A percentile compares a stretch with the other conserved stretches of the same genome.
Conservation (phyloP, 345 rosid genomes). For the Ceriops decandra region DNA sequence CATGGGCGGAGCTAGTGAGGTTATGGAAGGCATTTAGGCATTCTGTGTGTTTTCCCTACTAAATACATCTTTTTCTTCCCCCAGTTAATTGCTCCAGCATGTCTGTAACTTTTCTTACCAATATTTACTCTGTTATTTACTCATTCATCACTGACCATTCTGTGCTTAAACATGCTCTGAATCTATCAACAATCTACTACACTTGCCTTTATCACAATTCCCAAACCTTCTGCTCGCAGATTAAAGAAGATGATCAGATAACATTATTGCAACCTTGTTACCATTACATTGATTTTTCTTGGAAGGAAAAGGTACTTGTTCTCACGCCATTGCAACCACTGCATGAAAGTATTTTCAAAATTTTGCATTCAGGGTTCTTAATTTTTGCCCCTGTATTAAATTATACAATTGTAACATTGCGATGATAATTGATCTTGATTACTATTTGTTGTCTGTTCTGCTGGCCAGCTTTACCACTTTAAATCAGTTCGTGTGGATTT, state of each 20-base stretch:
- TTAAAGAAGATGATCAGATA: slow-evolving; percentile 65
- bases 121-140: too few relatives aligned
- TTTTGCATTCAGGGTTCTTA: too few relatives aligned
- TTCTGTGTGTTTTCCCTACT: too few relatives aligned
- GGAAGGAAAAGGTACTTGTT: slow-evolving; percentile 62
- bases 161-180: background rate
- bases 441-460: slow-evolving; percentile 1
- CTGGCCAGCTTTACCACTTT: slow-evolving; percentile 46
- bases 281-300: slow-evolving; percentile 39
- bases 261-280: slow-evolving; percentile 46
- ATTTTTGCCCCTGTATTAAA: too few relatives aligned
- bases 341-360: too few relatives aligned
- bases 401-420: background rate
- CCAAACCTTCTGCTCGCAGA: slow-evolving; percentile 34
- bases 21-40: too few relatives aligned
- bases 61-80: too few relatives aligned
- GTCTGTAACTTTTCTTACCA: too few relatives aligned
- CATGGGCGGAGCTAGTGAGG: too few relatives aligned
- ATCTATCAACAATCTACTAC: background rate
- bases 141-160: too few relatives aligned
- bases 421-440: background rate
- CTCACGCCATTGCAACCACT: background rate
- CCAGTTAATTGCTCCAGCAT: too few relatives aligned
- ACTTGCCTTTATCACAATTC: background rate
- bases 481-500: slow-evolving; percentile 65